Conservation (phyloP, 2,329 filamentous ascomycete genomes). For the Pseudocercospora fuligena region DNA sequence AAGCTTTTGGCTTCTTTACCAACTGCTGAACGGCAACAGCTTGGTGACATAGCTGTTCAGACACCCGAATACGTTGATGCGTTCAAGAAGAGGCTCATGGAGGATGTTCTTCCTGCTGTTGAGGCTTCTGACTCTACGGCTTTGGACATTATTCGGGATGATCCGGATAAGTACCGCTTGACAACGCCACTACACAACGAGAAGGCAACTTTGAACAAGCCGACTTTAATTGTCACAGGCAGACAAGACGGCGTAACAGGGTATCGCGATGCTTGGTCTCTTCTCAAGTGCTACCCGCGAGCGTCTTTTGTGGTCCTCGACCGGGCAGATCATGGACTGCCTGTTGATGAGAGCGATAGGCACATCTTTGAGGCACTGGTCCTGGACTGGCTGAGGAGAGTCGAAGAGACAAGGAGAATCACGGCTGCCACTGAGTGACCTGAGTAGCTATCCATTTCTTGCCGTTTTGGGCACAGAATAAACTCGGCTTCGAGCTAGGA, state of each 20-base stretch:
- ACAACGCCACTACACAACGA: conserved; percentile 4
- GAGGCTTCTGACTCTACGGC: conserved; percentile 1
- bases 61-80: conserved; percentile 17
- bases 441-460: not conserved
- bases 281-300: conserved; percentile 17
- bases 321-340: conserved; percentile 17
- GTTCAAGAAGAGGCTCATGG: not conserved
- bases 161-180: conserved; percentile 9
- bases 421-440: not conserved
- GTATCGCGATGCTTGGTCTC: conserved; percentile 19
- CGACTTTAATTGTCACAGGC: conserved; percentile 19
- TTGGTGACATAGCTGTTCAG: conserved; percentile 19
- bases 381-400: conserved; percentile 18
- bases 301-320: conserved; percentile 21
- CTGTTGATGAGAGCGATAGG: conserved; percentile 17
- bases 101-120: conserved; percentile 13
- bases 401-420: conserved; percentile 11
- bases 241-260: conserved; percentile 22
- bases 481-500: not conserved
- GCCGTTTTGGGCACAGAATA: not conserved
- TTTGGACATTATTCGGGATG: conserved; percentile 11
- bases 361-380: conserved; percentile 19
- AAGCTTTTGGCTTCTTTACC: conserved; percentile 5
- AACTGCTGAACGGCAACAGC: not conserved
- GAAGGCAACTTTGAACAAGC: conserved; percentile 11